Percentiles rank a stretch among this genome's conserved stretches.
phyloP scores from a whole-genome alignment of 1,139 yeast genomes.

The Yamadazyma sp. region DNA sequence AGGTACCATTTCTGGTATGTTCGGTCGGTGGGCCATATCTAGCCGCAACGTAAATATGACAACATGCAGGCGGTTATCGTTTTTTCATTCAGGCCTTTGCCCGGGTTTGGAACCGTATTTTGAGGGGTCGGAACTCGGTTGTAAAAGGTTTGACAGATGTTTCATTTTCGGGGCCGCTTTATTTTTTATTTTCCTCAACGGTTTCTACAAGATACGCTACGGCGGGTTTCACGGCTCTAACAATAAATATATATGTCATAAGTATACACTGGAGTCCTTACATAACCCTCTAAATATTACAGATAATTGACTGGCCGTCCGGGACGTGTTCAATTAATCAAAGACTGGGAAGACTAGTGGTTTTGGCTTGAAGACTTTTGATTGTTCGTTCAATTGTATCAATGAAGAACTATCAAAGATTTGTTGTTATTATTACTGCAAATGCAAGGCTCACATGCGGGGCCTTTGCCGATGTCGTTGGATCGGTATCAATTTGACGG shows the following conservation, averaged over 20 bases:
- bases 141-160: neutral
- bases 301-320: neutral
- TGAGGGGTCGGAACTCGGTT: constrained; percentile 1
- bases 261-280: neutral
- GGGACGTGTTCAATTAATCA: neutral
- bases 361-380: neutral
- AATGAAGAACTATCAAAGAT: neutral
- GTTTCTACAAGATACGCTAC: neutral
- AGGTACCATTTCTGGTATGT: too few species aligned
- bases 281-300: constrained; percentile 1
- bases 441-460: neutral
- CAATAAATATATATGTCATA: constrained; percentile 1
- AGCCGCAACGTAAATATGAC: neutral
- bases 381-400: neutral
- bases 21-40: too few species aligned
- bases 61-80: neutral
- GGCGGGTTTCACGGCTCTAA: neutral
- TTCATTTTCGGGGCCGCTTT: neutral
- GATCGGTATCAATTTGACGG: constrained; percentile 4
- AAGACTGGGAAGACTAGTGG: neutral
- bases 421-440: neutral
- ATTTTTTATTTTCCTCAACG: neutral
- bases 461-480: constrained; percentile 6
- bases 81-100: neutral
- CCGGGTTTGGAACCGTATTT: neutral